Percentiles rank a stretch among this genome's conserved stretches.
Evolutionary conservation across 2,329 filamentous ascomycete species (phyloP).

Genomic region (Aspergillus sp.): DNA sequence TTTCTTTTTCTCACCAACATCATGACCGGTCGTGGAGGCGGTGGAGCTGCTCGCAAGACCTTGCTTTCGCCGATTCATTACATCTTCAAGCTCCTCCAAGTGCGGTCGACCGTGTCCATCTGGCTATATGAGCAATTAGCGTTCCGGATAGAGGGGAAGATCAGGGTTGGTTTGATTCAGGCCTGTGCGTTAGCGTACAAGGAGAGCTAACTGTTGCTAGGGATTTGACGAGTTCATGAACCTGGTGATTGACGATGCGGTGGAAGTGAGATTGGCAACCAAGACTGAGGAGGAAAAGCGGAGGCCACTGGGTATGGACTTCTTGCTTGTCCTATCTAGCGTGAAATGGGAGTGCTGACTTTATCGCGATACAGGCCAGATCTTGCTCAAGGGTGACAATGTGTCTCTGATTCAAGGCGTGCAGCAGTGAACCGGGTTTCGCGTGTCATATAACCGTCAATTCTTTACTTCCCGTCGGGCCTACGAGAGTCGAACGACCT

Average conservation of each 20-base stretch:
- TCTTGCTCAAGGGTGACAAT: slow-evolving; percentile 80
- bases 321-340: neutral
- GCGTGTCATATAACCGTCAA: slow-evolving; percentile 6
- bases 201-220: slow-evolving; percentile 39
- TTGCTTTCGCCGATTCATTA: slow-evolving; percentile 74
- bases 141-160: slow-evolving; percentile 92
- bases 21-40: slow-evolving; percentile 48
- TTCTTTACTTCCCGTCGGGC: slow-evolving; percentile 6
- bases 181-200: neutral
- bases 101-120: slow-evolving; percentile 78
- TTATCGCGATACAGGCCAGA: slow-evolving; percentile 53
- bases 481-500: slow-evolving; percentile 12
- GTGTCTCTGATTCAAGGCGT: slow-evolving; percentile 67
- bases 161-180: slow-evolving; percentile 58
- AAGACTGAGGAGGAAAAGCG: slow-evolving; percentile 74
- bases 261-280: slow-evolving; percentile 79
- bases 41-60: slow-evolving; percentile 55
- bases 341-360: slow-evolving; percentile 6
- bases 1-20: slow-evolving; percentile 6
- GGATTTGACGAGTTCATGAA: slow-evolving; percentile 99
- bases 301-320: slow-evolving; percentile 63
- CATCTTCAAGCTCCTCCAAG: slow-evolving; percentile 84
- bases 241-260: slow-evolving; percentile 86
- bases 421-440: slow-evolving; percentile 14
- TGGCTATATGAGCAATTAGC: slow-evolving; percentile 96